phyloP scores from a whole-genome alignment of 176 grass and related monocot species.

The Juncus effusus region DNA sequence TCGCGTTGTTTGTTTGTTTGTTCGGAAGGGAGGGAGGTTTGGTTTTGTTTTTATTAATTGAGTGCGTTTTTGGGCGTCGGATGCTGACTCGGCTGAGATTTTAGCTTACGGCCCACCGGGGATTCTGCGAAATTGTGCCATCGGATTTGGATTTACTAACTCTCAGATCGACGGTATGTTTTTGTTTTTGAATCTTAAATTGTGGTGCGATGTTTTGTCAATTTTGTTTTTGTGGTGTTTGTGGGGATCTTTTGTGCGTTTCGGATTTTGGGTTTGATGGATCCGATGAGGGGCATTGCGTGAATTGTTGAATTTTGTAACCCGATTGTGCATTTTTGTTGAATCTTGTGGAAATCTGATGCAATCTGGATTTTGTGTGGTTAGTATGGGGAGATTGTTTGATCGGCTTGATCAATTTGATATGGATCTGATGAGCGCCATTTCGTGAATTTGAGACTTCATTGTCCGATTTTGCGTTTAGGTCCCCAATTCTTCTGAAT shows the following conservation, averaged over 20 bases:
- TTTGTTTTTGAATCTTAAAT: neutral
- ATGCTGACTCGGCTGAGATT: constrained; percentile 29
- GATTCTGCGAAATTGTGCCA: constrained; percentile 13
- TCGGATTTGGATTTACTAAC: neutral
- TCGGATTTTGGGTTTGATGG: constrained; percentile 4
- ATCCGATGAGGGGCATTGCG: constrained; percentile 22
- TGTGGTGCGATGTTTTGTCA: constrained; percentile 17
- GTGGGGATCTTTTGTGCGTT: constrained; percentile 5
- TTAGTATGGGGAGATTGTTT: neutral
- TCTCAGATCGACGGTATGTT: constrained; percentile 31
- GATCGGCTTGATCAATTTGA: constrained; percentile 16
- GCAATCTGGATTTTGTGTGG: constrained; percentile 14
- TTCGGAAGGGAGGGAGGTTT: neutral
- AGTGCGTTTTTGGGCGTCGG: constrained; percentile 49
- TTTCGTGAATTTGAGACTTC: constrained; percentile 20
- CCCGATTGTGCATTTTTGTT: constrained; percentile 14
- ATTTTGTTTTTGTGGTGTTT: constrained; percentile 21
- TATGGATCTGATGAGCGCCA: constrained; percentile 15
- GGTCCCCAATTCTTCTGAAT: constrained; percentile 8
- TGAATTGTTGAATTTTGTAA: constrained; percentile 10
- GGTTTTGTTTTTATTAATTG: constrained; percentile 33
- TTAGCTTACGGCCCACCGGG: constrained; percentile 10
- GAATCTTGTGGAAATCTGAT: constrained; percentile 20
- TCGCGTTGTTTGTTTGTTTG: constrained; percentile 7
- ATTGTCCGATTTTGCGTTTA: neutral